phyloP scores from a whole-genome alignment of 2,329 filamentous ascomycete genomes.

The Acrodontium crateriforme region DNA sequence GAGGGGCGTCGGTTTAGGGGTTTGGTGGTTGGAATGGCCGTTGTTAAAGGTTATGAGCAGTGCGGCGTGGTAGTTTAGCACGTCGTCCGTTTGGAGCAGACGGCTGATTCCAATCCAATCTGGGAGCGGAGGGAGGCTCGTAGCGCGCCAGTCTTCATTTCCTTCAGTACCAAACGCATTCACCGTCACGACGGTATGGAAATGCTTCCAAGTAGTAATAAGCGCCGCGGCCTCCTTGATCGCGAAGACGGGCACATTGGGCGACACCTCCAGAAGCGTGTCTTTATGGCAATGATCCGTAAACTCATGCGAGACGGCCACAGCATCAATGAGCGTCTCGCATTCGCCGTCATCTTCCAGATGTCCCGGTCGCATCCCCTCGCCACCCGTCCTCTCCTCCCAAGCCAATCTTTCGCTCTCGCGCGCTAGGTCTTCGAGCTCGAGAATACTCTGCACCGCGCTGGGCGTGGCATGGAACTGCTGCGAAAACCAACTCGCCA shows the following conservation, averaged over 20 bases:
- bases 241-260: slow-evolving; percentile 44
- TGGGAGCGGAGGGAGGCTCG: slow-evolving; percentile 36
- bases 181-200: slow-evolving; percentile 39
- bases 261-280: slow-evolving; percentile 43
- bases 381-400: not conserved
- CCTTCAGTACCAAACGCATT: slow-evolving; percentile 29
- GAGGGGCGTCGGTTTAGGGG: slow-evolving; percentile 4
- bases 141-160: slow-evolving; percentile 31
- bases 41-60: slow-evolving; percentile 43
- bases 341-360: slow-evolving; percentile 7
- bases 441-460: slow-evolving; percentile 39
- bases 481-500: slow-evolving; percentile 50
- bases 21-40: slow-evolving; percentile 11
- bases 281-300: slow-evolving; percentile 54
- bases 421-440: slow-evolving; percentile 39
- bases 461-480: slow-evolving; percentile 48
- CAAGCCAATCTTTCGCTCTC: slow-evolving; percentile 35
- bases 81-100: slow-evolving; percentile 39
- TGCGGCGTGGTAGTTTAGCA: slow-evolving; percentile 49
- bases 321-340: slow-evolving; percentile 39
- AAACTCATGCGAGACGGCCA: slow-evolving; percentile 51
- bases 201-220: slow-evolving; percentile 46
- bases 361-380: too few species aligned
- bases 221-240: slow-evolving; percentile 42
- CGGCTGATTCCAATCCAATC: slow-evolving; percentile 48